A percentile compares a stretch with the other conserved stretches of the same genome.
Evolutionary conservation across 208 protist species (phyloP).

Genomic region (Herpetomonas samuelpessoai): DNA sequence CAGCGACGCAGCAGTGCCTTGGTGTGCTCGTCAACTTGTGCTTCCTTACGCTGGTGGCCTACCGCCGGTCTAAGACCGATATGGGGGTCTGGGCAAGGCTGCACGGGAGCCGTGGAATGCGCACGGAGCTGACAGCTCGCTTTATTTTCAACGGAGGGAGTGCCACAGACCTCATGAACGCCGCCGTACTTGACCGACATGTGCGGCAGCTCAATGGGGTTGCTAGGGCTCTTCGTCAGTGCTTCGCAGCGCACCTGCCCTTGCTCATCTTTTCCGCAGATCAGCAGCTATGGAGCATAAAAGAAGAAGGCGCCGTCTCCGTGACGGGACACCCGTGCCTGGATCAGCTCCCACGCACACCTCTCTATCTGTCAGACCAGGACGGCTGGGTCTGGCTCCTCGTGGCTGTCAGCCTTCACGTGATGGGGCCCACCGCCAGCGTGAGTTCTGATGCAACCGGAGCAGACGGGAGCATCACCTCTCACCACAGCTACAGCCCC

Average conservation of each 20-base stretch:
- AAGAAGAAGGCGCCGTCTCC: slow-evolving; percentile 6
- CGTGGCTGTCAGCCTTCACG: slow-evolving; percentile 21
- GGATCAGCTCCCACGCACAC: slow-evolving; percentile 24
- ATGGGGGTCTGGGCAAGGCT: neutral
- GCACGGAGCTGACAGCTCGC: neutral
- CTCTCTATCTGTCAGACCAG: slow-evolving; percentile 27
- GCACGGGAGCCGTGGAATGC: neutral
- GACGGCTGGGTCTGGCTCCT: slow-evolving; percentile 48
- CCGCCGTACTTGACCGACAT: neutral
- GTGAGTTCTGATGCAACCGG: too few relatives aligned
- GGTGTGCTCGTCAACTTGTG: slow-evolving; percentile 34
- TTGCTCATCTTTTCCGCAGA: slow-evolving; percentile 38
- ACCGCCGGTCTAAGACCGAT: slow-evolving; percentile 11
- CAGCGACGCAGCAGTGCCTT: slow-evolving; percentile 12
- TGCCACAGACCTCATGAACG: neutral
- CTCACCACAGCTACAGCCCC: too few relatives aligned
- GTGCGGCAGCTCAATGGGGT: neutral
- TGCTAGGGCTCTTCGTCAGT: neutral
- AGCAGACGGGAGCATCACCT: too few relatives aligned
- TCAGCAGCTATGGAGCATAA: slow-evolving; percentile 31
- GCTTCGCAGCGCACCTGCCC: slow-evolving; percentile 15
- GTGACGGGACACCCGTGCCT: slow-evolving; percentile 21
- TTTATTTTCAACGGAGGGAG: neutral
- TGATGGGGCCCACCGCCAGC: too few relatives aligned
- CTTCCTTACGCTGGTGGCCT: slow-evolving; percentile 32